A percentile compares a stretch with the other conserved stretches of the same genome.
These are phyloP conservation scores for Crithidia acanthocephali DNA, from an alignment of 208 protist species.

Conservation along the genomic window DNA sequence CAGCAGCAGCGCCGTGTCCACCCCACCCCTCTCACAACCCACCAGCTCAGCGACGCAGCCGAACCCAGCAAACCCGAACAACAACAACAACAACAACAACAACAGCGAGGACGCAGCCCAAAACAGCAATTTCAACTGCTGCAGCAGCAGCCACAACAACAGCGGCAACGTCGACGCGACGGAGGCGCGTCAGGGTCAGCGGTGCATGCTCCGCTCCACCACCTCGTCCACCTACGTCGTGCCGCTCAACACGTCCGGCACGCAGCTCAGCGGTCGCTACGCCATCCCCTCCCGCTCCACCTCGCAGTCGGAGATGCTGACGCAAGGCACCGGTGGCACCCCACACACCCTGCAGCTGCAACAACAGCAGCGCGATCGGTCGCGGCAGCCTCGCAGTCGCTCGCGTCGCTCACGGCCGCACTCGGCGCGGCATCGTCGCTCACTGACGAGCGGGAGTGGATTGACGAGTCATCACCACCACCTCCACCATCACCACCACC, in stretches of 20 bases:
- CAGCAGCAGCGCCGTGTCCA: conserved; percentile 18
- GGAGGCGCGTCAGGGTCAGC: too few relatives aligned
- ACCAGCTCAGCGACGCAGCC: not conserved
- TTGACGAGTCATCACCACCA: not conserved
- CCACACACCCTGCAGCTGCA: not conserved
- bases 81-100: not conserved
- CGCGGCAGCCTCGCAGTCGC: not conserved
- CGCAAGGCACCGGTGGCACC: not conserved
- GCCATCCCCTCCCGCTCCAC: conserved; percentile 2
- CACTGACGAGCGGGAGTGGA: not conserved
- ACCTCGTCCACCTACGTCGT: not conserved
- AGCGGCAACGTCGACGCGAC: not conserved
- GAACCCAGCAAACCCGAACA: not conserved
- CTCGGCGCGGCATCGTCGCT: conserved; percentile 4
- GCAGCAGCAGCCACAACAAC: not conserved
- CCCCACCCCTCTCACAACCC: not conserved
- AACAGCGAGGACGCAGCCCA: not conserved
- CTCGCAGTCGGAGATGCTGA: conserved; percentile 4
- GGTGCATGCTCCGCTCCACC: not conserved
- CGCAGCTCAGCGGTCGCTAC: not conserved
- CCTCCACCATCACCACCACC: conserved; percentile 3
- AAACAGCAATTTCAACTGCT: not conserved
- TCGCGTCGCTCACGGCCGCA: conserved; percentile 2
- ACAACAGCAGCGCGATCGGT: not conserved
- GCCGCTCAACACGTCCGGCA: not conserved